Percentiles rank a stretch among this genome's conserved stretches.
Conservation (phyloP, 805 yeast genomes). For the Saccharomycopsis malanga region DNA sequence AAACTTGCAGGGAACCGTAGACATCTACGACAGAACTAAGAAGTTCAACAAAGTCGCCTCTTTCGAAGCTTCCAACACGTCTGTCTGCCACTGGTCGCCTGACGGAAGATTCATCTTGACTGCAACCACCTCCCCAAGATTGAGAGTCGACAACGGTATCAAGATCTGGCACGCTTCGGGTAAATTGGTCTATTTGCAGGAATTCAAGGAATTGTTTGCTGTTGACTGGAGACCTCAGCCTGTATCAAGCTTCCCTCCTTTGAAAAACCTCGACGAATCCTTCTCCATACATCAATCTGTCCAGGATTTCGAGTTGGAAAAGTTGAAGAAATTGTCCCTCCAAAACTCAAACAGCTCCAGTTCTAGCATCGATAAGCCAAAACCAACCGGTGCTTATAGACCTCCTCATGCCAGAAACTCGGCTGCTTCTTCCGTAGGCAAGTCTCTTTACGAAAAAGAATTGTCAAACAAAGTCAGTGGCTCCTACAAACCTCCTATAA, state of each 20-base stretch:
- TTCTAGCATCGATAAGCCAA: slow-evolving; percentile 29
- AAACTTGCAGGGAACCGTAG: slow-evolving; percentile 93
- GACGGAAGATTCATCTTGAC: slow-evolving; percentile 90
- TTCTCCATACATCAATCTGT: slow-evolving; percentile 71
- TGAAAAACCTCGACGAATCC: slow-evolving; percentile 40
- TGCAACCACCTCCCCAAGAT: slow-evolving; percentile 94
- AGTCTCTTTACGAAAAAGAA: slow-evolving; percentile 56
- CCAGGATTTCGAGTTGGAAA: slow-evolving; percentile 38
- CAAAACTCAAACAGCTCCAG: not conserved
- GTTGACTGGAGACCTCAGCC: slow-evolving; percentile 75
- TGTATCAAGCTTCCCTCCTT: slow-evolving; percentile 29
- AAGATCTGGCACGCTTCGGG: slow-evolving; percentile 93
- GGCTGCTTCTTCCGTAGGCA: slow-evolving; percentile 30
- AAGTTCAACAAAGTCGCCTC: slow-evolving; percentile 73
- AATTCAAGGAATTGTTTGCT: slow-evolving; percentile 71
- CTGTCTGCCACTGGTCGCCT: slow-evolving; percentile 98
- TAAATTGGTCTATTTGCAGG: slow-evolving; percentile 66
- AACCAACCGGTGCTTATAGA: slow-evolving; percentile 85
- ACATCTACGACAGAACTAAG: slow-evolving; percentile 85
- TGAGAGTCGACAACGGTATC: slow-evolving; percentile 93
- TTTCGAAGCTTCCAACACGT: slow-evolving; percentile 88
- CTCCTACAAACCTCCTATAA: slow-evolving; percentile 26
- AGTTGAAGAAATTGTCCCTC: slow-evolving; percentile 28
- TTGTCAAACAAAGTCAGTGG: slow-evolving; percentile 26
- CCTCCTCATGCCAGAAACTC: slow-evolving; percentile 88